Evolutionary conservation across 1,139 yeast genomes (phyloP).

Genomic region (Candida anutae): DNA sequence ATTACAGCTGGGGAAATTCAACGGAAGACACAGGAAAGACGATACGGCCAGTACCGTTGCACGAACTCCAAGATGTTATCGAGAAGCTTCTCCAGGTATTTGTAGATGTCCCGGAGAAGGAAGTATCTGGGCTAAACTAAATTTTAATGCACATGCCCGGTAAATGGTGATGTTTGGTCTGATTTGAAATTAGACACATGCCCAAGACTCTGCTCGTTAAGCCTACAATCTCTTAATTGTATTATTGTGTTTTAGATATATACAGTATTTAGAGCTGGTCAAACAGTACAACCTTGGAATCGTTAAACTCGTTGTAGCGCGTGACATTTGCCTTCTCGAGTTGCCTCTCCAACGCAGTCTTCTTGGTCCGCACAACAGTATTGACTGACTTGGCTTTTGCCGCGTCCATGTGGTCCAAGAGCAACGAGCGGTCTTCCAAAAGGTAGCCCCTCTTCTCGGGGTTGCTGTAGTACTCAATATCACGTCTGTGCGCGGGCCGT

Average conservation of each 20-base stretch:
- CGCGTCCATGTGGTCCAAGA: conserved; percentile 21
- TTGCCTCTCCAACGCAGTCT: conserved; percentile 21
- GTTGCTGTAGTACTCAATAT: conserved; percentile 69
- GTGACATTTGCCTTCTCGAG: conserved; percentile 25
- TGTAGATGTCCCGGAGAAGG: conserved; percentile 29
- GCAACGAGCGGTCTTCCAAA: conserved; percentile 28
- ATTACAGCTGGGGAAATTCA: conserved; percentile 14
- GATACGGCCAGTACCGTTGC: conserved; percentile 7
- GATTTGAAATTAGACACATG: no score
- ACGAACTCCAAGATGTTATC: conserved; percentile 30
- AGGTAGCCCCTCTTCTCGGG: conserved; percentile 73
- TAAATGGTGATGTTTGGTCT: no score
- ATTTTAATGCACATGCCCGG: no score
- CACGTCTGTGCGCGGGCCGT: conserved; percentile 78
- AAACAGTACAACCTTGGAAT: no score
- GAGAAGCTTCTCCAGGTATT: conserved; percentile 29
- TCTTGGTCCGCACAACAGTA: conserved; percentile 13
- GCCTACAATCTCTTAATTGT: not conserved
- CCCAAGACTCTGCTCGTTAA: no score
- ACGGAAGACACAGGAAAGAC: not conserved
- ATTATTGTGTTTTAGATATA: not conserved
- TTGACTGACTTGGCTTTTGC: conserved; percentile 2
- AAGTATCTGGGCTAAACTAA: no score
- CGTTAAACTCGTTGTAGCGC: conserved; percentile 12
- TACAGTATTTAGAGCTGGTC: not conserved